phyloP scores from a whole-genome alignment of 2,329 filamentous ascomycete species.

The Scytalidium lignicola region DNA sequence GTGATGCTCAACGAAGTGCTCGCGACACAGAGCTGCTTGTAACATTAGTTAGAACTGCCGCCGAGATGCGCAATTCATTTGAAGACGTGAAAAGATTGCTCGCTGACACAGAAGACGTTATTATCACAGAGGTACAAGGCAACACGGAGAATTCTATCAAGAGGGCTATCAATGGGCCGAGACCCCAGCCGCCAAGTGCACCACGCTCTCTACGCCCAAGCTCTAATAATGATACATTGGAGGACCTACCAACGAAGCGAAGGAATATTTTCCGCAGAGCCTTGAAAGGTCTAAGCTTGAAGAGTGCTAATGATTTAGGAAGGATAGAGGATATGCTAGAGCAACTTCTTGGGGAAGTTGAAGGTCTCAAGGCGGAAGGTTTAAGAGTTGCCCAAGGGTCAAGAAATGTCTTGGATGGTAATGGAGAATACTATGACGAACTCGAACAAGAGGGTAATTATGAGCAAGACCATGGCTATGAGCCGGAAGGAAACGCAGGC shows the following conservation, averaged over 20 bases:
- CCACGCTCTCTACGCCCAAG: conserved; percentile 35
- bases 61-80: conserved; percentile 96
- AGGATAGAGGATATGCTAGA: conserved; percentile 91
- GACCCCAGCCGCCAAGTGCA: conserved; percentile 67
- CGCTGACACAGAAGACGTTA: conserved; percentile 80
- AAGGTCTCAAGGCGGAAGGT: conserved; percentile 81
- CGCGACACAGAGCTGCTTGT: conserved; percentile 95
- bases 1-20: conserved; percentile 92
- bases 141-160: conserved; percentile 83
- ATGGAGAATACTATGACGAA: conserved; percentile 63
- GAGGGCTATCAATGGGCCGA: conserved; percentile 76
- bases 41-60: conserved; percentile 85
- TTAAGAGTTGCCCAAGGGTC: conserved; percentile 56
- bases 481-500: conserved; percentile 74
- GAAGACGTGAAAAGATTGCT: conserved; percentile 93
- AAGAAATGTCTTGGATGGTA: conserved; percentile 39
- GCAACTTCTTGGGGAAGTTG: conserved; percentile 87
- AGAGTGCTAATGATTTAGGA: conserved; percentile 80
- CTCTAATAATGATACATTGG: conserved; percentile 50
- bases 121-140: conserved; percentile 81
- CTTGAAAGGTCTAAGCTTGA: conserved; percentile 83
- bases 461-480: conserved; percentile 70
- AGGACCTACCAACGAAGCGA: conserved; percentile 67
- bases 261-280: conserved; percentile 92
- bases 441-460: conserved; percentile 57